These are phyloP conservation scores for Rhodotorula babjevae DNA, from an alignment of 768 basidiomycete genomes.

Conservation along the genomic window DNA sequence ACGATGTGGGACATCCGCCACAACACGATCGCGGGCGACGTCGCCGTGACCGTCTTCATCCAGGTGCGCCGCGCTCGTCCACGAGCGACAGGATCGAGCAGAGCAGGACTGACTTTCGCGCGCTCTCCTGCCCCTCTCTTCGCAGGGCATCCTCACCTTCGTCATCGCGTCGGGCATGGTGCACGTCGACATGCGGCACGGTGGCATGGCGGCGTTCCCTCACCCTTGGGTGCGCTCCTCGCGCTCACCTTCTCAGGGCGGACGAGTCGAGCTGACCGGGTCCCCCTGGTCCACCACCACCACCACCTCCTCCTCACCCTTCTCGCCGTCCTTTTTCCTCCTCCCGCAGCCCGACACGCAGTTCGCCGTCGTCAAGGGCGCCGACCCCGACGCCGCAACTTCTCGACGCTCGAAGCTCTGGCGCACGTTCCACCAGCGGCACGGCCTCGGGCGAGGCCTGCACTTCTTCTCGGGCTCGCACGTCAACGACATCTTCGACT, in stretches of 20 bases:
- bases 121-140: too few species aligned
- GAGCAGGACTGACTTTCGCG: neutral
- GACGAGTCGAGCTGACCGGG: neutral
- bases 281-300: neutral
- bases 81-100: too few species aligned
- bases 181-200: slow-evolving; percentile 38
- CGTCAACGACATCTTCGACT: slow-evolving; percentile 36
- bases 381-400: slow-evolving; percentile 15
- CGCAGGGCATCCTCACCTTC: slow-evolving; percentile 39
- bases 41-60: slow-evolving; percentile 37
- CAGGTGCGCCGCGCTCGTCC: slow-evolving; percentile 5
- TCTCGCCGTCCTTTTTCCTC: neutral
- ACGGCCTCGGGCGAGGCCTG: slow-evolving; percentile 31
- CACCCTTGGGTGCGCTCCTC: slow-evolving; percentile 17
- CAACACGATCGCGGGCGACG: slow-evolving; percentile 34
- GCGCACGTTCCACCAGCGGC: slow-evolving; percentile 29
- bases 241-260: too few species aligned
- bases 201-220: slow-evolving; percentile 26
- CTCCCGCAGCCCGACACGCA: slow-evolving; percentile 21
- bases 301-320: neutral
- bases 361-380: slow-evolving; percentile 27
- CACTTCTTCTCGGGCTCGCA: slow-evolving; percentile 37
- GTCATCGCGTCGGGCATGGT: slow-evolving; percentile 37
- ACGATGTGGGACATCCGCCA: slow-evolving; percentile 33
- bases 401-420: slow-evolving; percentile 16